Conservation (phyloP, 257 asterid genomes). For the Solanum tacnaense region DNA sequence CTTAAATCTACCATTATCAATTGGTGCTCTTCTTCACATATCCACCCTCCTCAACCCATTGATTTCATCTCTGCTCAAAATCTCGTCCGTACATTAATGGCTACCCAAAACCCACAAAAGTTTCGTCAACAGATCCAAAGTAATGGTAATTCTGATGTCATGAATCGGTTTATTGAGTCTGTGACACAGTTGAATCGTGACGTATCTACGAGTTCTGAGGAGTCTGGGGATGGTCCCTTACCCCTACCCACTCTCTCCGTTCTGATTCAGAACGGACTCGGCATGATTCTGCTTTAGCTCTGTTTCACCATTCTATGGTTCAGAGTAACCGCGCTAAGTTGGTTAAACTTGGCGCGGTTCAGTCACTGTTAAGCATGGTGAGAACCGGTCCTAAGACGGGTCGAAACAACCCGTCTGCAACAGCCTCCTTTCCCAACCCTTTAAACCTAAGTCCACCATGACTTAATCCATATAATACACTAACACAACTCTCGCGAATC, state of each 20-base stretch:
- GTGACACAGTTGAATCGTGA: conserved; percentile 7
- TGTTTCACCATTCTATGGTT: conserved; percentile 64
- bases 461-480: conserved; percentile 65
- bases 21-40: conserved; percentile 44
- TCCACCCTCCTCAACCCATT: conserved; percentile 16
- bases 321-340: conserved; percentile 59
- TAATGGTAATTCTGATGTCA: not conserved
- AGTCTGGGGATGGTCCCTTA: too few relatives aligned
- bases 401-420: conserved; percentile 2
- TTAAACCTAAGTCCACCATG: conserved; percentile 84
- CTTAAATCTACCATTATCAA: conserved; percentile 59
- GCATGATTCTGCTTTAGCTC: conserved; percentile 67
- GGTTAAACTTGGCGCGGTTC: conserved; percentile 66
- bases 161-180: not conserved
- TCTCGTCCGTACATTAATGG: conserved; percentile 28
- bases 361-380: conserved; percentile 48
- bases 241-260: too few relatives aligned
- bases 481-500: conserved; percentile 52
- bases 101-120: not conserved
- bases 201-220: conserved; percentile 39
- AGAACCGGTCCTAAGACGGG: conserved; percentile 46
- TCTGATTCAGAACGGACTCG: conserved; percentile 46
- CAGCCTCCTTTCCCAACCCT: conserved; percentile 75
- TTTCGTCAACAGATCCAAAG: not conserved
- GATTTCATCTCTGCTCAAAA: conserved; percentile 37